Evolutionary conservation across 345 rosid genomes (phyloP), one percentile per base, ranked within the genome.

Genomic region (Populus ilicifolia): DNA sequence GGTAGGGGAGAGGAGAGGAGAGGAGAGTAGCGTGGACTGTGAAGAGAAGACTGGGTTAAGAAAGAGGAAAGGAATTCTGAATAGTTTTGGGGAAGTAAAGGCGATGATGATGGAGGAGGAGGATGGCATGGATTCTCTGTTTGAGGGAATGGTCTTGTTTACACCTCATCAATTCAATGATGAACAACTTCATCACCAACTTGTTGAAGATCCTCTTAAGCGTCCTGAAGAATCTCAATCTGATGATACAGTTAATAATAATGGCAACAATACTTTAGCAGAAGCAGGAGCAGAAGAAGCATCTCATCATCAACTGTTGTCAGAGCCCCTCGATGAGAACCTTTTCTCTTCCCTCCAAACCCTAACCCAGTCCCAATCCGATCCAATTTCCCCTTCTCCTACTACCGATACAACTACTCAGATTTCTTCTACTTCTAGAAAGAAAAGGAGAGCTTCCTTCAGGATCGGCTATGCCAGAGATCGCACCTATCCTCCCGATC

Each of bases 71-170:
- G 48, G 16, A 13, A 12, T 13, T 10, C 14, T 12, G 27, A 59
- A 21, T 20, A 23, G 29, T 20, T 21, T 21, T 7, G 64, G 64
- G 12, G 64, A 6, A 18, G 23, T 25, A 12, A 12, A 7, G 33
- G 35, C 30, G 33, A 44, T 30, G 70, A 38, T 17, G 70, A 82
- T 83, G 84, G 84, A 71, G 70, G 85, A 82, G 30, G 74, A 41
- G 12, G 46, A 78, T 13, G 91, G 81, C 70, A 89, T 90, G 89
- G 96, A 90, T 71, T 94, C 98, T 0, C 85, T 94, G 65, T 94
- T 94, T 82, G 97, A 94, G 71, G 98, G 97, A 64, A 94, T 94
- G 98, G 94, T 84, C 12, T 82, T 94, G 73, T 84, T 91, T 64
- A 79, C 92, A 4, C 96, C 92, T 66, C 92, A 88, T 69, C 88